Evolutionary conservation across 2,329 filamentous ascomycete genomes (phyloP).

Genomic region (Fusarium nelsonii): DNA sequence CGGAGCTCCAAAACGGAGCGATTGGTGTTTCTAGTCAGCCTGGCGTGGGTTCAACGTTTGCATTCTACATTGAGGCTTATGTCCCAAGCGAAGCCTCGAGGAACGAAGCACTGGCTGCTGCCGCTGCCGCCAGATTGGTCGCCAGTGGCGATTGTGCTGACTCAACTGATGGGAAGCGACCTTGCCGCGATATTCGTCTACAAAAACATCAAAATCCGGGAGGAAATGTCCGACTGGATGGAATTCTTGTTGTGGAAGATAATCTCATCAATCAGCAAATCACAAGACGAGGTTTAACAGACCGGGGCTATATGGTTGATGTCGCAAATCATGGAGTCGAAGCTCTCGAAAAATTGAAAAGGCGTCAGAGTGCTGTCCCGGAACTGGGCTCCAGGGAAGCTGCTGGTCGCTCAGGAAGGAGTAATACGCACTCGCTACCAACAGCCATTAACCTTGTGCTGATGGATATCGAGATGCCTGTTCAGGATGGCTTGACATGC

Average conservation of each 20-base stretch:
- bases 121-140: conserved; percentile 51
- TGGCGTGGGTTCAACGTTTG: conserved; percentile 79
- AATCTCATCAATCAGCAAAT: conserved; percentile 72
- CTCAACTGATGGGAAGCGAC: conserved; percentile 32
- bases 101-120: conserved; percentile 57
- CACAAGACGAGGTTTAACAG: conserved; percentile 63
- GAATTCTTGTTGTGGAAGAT: conserved; percentile 70
- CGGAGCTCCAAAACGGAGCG: conserved; percentile 82
- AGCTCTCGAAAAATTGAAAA: conserved; percentile 62
- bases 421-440: conserved; percentile 25
- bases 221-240: conserved; percentile 51
- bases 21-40: conserved; percentile 79
- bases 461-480: conserved; percentile 83
- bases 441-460: conserved; percentile 70
- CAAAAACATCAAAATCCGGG: conserved; percentile 46
- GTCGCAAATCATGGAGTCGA: conserved; percentile 70
- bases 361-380: conserved; percentile 40
- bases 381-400: conserved; percentile 22
- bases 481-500: conserved; percentile 78
- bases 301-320: conserved; percentile 63
- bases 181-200: conserved; percentile 40
- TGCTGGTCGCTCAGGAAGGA: conserved; percentile 26
- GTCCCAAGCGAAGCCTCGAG: conserved; percentile 56
- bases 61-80: conserved; percentile 76
- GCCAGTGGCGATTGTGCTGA: conserved; percentile 43